These are phyloP conservation scores for Lentinula sp. DNA, from an alignment of 768 basidiomycete species.

Conservation along the genomic window DNA sequence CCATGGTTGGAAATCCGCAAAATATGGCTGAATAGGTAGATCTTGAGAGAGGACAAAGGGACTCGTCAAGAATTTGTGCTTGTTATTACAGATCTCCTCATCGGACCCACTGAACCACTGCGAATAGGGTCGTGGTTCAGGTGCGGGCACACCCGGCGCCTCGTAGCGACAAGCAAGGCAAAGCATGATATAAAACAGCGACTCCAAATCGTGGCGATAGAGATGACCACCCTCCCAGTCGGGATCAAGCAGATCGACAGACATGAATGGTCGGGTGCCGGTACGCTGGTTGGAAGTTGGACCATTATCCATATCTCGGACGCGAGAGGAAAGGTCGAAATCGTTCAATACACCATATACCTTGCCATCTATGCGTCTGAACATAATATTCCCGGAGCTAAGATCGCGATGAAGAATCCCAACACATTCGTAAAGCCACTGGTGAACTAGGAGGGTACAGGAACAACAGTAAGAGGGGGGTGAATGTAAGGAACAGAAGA, in stretches of 20 bases:
- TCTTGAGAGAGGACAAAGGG: not conserved
- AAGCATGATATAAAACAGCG: slow-evolving; percentile 5
- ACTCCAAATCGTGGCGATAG: slow-evolving; percentile 8
- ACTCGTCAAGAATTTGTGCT: not conserved
- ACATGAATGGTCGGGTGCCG: slow-evolving; percentile 4
- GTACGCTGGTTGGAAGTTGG: slow-evolving; percentile 1
- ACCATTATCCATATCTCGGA: not conserved
- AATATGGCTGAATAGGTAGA: not conserved
- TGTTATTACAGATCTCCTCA: not conserved
- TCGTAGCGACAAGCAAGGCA: not conserved
- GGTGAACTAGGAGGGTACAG: slow-evolving; percentile 2
- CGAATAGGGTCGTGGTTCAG: not conserved
- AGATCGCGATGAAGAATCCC: slow-evolving; percentile 12
- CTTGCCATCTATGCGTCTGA: slow-evolving; percentile 9
- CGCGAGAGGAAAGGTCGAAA: slow-evolving; percentile 8
- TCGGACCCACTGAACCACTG: not conserved
- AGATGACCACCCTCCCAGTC: not conserved
- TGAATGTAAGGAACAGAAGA: not conserved
- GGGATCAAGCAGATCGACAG: not conserved
- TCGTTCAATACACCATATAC: slow-evolving; percentile 10
- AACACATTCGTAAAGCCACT: slow-evolving; percentile 2
- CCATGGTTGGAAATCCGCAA: not conserved
- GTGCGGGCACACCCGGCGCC: not conserved
- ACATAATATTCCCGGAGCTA: slow-evolving; percentile 11
- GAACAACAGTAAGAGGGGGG: too few species aligned